Percentiles rank a stretch among this genome's conserved stretches.
phyloP scores from a whole-genome alignment of 148 eudicot species.

The Rhododendron griersonianum region DNA sequence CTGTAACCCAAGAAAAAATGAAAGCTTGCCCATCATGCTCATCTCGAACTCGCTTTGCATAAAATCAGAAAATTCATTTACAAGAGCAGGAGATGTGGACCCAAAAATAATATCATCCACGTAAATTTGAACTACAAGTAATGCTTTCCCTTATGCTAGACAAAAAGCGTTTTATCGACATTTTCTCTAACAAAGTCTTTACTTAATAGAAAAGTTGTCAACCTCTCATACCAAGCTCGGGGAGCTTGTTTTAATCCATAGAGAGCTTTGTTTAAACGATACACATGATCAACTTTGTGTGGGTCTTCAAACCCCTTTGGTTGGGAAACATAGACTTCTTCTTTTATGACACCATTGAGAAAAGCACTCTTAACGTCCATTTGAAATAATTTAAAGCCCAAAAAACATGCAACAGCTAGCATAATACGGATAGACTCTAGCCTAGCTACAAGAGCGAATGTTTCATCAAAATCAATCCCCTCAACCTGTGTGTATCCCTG shows the following conservation, averaged over 20 bases:
- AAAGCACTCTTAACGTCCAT: not conserved
- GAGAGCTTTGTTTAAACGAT: not conserved
- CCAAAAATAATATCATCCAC: not conserved
- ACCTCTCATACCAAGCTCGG: not conserved
- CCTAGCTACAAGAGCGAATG: too few species aligned
- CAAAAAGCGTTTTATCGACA: not conserved
- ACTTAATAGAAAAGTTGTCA: not conserved
- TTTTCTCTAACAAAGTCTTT: not conserved
- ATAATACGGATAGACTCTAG: too few species aligned
- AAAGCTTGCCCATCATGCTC: not conserved
- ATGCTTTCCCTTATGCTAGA: not conserved
- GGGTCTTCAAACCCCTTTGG: not conserved
- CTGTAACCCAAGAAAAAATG: too few species aligned
- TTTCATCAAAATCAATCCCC: not conserved
- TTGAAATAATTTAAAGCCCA: too few species aligned
- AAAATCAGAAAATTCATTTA: not conserved
- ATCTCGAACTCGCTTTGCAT: not conserved
- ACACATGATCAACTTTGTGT: not conserved
- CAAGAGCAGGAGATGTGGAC: not conserved
- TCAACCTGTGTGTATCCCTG: not conserved
- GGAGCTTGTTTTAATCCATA: not conserved
- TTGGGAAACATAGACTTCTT: not conserved
- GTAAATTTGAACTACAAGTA: not conserved
- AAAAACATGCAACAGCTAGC: too few species aligned
- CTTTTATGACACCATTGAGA: not conserved